Base-by-base conservation (phyloP, 495 filamentous ascomycete species). In the Penicillium arizonense region DNA sequence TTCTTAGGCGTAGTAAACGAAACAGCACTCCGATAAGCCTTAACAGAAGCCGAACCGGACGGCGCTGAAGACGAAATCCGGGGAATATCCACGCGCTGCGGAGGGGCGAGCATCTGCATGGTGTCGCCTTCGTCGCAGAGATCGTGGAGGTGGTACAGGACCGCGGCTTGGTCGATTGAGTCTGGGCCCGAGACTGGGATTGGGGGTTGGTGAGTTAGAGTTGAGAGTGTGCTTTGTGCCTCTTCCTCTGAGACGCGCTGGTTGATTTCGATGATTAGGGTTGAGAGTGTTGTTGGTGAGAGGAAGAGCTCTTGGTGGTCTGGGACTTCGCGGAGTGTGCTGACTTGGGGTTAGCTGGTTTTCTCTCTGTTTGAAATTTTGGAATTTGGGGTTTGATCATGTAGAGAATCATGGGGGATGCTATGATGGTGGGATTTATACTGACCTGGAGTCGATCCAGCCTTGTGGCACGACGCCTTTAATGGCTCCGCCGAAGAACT, bases 241-340 rank as follows among this genome's bases (percentile, higher is more conserved):
- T 68, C 59, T 18, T 60, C 56, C 21, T 64, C 38, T 23, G 67
- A 52, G 16, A 94, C 85, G 50, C 83, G 82, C 72, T 96, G 84
- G 48, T 85, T 83, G 69, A 98, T 87, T 50, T 98, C 94, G 75
- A 96, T 76, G 67, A 95, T 91, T 59, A 96, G 81, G 72, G 78
- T 88, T 23, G 89, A 87, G 60, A 85, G 81, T 44, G 92, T 90
- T 51, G 87, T 82, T 16, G 69, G 68, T 65, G 90, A 90, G 68
- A 98, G 85, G 70, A 84, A 96, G 59, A 96, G 86, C 78, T 98
- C 94, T 74, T 98, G 91, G 70, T 96, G 84, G 67, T 96, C 89
- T 41, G 94, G 94, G 36, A 98, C 84, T 76, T 93, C 84, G 65
- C 94, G 90, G 67, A 96, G 82, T 46, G 76, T 77, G 72, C 89